Conservation (phyloP, 257 asterid species). For the Coffea eugenioides region DNA sequence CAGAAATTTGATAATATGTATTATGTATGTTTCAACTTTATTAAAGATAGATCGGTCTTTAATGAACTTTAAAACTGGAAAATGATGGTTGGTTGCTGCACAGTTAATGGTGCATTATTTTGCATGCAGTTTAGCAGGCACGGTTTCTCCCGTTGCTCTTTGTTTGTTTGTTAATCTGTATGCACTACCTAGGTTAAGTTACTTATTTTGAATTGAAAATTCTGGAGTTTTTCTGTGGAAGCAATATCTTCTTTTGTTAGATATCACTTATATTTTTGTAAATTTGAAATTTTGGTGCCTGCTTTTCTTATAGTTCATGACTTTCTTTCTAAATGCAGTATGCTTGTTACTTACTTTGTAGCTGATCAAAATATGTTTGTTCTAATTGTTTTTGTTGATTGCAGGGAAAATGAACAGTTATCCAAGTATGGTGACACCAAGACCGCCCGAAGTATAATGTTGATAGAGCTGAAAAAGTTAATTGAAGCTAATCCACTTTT, state of each 20-base stretch:
- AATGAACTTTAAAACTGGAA: not conserved
- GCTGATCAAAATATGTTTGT: not conserved
- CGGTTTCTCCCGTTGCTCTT: not conserved
- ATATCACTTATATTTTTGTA: not conserved
- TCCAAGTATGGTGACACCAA: slow-evolving; percentile 96
- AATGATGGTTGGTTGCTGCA: not conserved
- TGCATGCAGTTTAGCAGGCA: not conserved
- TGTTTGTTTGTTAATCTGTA: not conserved
- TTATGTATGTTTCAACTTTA: not conserved
- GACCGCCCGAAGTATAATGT: slow-evolving; percentile 96
- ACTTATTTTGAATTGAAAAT: not conserved
- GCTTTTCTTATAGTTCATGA: not conserved
- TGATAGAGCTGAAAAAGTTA: slow-evolving; percentile 88
- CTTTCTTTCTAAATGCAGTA: not conserved
- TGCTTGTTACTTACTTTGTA: not conserved
- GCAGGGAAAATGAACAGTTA: slow-evolving; percentile 98
- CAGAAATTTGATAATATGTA: not conserved
- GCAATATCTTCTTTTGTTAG: not conserved
- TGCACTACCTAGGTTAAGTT: not conserved
- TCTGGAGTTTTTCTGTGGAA: not conserved
- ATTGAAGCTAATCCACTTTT: slow-evolving; percentile 97
- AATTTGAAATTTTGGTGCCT: too few relatives aligned
- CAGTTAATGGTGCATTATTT: not conserved
- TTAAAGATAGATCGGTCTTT: not conserved
- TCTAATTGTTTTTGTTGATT: slow-evolving; percentile 17